Conservation (phyloP, 202 grass and related monocot species). For the Hordeum pubiflorum region DNA sequence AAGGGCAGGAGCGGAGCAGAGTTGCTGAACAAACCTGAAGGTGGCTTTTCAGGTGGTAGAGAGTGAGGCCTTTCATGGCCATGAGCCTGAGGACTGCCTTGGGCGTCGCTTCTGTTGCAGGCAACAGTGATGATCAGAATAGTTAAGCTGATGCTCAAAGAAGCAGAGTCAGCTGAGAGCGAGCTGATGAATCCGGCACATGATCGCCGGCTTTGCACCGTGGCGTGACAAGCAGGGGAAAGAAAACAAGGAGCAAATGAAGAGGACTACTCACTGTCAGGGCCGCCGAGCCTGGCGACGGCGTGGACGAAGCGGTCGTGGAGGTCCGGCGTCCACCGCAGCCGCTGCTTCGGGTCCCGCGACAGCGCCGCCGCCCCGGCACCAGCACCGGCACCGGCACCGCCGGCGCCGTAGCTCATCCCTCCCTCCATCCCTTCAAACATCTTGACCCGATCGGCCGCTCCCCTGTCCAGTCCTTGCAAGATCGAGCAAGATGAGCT, state of each 20-base stretch:
- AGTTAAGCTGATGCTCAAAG: not conserved
- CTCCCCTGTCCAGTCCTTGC: not conserved
- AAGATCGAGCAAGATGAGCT: not conserved
- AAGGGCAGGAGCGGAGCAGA: not conserved
- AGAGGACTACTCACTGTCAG: slow-evolving; percentile 63
- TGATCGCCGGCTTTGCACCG: not conserved
- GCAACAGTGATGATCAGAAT: not conserved
- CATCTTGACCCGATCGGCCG: not conserved
- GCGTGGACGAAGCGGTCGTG: slow-evolving; percentile 75
- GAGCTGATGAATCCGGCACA: not conserved
- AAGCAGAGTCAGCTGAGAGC: not conserved
- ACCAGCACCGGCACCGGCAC: not conserved
- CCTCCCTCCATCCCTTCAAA: slow-evolving; percentile 35
- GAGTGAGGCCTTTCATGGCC: slow-evolving; percentile 71
- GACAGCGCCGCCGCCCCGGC: not conserved
- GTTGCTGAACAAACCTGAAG: slow-evolving; percentile 48
- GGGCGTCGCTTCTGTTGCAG: slow-evolving; percentile 60
- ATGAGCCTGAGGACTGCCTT: slow-evolving; percentile 85
- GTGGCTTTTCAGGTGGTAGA: slow-evolving; percentile 93
- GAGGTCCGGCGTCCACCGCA: slow-evolving; percentile 88
- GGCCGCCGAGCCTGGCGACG: slow-evolving; percentile 72
- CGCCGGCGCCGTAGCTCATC: slow-evolving; percentile 17
- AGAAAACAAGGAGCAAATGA: not conserved
- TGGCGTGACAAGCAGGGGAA: not conserved
- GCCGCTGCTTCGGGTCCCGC: slow-evolving; percentile 55